A percentile compares a stretch with the other conserved stretches of the same genome.
These are phyloP conservation scores for Ceratobasidium sp. DNA, from an alignment of 1,284 basidiomycete species.

Conservation along the genomic window DNA sequence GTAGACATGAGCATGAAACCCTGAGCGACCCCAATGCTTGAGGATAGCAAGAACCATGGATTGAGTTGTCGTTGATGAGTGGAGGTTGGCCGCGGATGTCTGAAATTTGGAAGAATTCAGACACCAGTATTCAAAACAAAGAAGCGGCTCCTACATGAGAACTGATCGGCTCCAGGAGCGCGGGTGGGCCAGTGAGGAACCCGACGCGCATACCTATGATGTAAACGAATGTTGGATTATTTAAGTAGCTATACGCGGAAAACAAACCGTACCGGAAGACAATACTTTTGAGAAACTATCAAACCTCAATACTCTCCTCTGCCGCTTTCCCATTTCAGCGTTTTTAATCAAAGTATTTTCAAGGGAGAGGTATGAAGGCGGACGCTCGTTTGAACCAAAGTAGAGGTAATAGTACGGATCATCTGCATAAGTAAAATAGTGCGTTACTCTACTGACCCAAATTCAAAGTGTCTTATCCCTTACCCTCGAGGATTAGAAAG, in stretches of 20 bases:
- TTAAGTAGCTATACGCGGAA: constrained; percentile 44
- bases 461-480: not conserved
- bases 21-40: constrained; percentile 77
- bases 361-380: constrained; percentile 80
- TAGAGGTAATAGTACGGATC: constrained; percentile 82
- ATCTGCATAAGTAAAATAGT: constrained; percentile 57
- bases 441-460: not conserved
- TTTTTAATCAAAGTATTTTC: constrained; percentile 52
- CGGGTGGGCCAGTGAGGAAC: constrained; percentile 80
- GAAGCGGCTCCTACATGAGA: constrained; percentile 67
- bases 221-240: not conserved
- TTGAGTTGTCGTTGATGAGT: constrained; percentile 80
- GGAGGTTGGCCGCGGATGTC: constrained; percentile 79
- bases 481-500: constrained; percentile 86
- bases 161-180: constrained; percentile 78
- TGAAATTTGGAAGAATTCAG: constrained; percentile 49
- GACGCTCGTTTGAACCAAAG: constrained; percentile 67
- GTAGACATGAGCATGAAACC: constrained; percentile 77
- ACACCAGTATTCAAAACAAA: not conserved
- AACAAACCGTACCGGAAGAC: constrained; percentile 64
- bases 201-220: constrained; percentile 68
- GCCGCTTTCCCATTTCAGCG: constrained; percentile 49
- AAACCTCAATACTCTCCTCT: constrained; percentile 82
- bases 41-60: constrained; percentile 75
- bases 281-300: constrained; percentile 90